phyloP scores from a whole-genome alignment of 139 green algal species.

The Tetraselmis striata region DNA sequence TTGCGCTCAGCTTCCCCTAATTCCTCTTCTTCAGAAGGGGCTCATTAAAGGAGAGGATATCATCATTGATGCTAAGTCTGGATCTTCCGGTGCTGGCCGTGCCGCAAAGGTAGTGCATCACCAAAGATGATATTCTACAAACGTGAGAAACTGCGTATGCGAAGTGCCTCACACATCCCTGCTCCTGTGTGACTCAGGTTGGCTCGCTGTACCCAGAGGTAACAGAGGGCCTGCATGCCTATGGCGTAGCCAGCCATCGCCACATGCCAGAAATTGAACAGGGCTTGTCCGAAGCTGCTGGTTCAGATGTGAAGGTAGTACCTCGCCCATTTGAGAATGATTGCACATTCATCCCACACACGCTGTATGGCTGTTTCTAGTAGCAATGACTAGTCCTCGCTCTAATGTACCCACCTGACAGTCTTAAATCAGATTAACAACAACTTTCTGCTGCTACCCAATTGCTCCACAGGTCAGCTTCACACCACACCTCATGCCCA shows the following conservation, averaged over 20 bases:
- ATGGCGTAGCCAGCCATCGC: constrained; percentile 76
- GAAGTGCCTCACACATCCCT: too few species aligned
- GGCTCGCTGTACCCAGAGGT: constrained; percentile 10
- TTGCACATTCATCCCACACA: too few species aligned
- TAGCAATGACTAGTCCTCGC: too few species aligned
- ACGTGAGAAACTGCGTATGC: too few species aligned
- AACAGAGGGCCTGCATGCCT: constrained; percentile 62
- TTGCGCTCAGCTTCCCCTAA: constrained; percentile 71
- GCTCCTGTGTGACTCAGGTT: too few species aligned
- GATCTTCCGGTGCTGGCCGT: constrained; percentile 17
- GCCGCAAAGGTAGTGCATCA: background rate
- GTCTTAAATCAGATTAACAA: background rate
- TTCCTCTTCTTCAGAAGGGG: constrained; percentile 61
- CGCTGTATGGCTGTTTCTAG: too few species aligned
- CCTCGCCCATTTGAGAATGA: background rate
- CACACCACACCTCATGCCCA: constrained; percentile 96
- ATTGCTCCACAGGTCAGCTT: constrained; percentile 62
- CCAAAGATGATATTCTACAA: too few species aligned
- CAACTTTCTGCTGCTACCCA: background rate
- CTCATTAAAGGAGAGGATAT: constrained; percentile 86
- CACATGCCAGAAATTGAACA: constrained; percentile 97
- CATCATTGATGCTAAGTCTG: constrained; percentile 95
- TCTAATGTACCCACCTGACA: background rate
- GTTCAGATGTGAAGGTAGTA: constrained; percentile 24
- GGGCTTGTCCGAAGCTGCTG: constrained; percentile 73